Conservation (phyloP, 179 eudicot genomes). For the Carnegiea gigantea region DNA sequence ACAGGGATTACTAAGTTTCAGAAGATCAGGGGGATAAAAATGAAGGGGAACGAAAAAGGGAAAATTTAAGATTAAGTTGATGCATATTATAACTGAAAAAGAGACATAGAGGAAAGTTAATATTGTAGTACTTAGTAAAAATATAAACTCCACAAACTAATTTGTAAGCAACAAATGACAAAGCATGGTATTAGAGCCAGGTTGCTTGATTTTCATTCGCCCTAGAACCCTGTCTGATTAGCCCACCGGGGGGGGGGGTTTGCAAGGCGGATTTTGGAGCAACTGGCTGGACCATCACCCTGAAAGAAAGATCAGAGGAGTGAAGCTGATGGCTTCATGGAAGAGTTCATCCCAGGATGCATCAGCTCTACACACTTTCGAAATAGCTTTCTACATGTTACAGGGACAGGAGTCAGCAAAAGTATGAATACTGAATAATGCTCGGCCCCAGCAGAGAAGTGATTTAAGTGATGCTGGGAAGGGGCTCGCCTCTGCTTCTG, state of each 20-base stretch:
- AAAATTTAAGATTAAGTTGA: neutral
- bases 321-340: slow-evolving; percentile 55
- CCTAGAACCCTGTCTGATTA: too few species aligned
- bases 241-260: neutral
- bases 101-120: neutral
- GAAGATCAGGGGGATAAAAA: neutral
- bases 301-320: slow-evolving; percentile 63
- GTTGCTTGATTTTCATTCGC: too few species aligned
- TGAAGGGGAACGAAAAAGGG: neutral
- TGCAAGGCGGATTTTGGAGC: slow-evolving; percentile 76
- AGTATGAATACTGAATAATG: slow-evolving; percentile 3
- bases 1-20: slow-evolving; percentile 26
- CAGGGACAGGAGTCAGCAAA: slow-evolving; percentile 22
- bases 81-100: neutral
- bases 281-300: slow-evolving; percentile 66
- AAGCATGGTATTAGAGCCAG: neutral
- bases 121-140: too few species aligned
- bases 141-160: neutral
- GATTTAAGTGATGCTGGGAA: slow-evolving; percentile 28
- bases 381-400: slow-evolving; percentile 14
- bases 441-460: slow-evolving; percentile 31
- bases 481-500: slow-evolving; percentile 28
- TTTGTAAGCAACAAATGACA: neutral
- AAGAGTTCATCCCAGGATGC: slow-evolving; percentile 39
- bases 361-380: slow-evolving; percentile 25